Base-by-base conservation (phyloP, 345 rosid species). In the Bretschneidera sinensis region DNA sequence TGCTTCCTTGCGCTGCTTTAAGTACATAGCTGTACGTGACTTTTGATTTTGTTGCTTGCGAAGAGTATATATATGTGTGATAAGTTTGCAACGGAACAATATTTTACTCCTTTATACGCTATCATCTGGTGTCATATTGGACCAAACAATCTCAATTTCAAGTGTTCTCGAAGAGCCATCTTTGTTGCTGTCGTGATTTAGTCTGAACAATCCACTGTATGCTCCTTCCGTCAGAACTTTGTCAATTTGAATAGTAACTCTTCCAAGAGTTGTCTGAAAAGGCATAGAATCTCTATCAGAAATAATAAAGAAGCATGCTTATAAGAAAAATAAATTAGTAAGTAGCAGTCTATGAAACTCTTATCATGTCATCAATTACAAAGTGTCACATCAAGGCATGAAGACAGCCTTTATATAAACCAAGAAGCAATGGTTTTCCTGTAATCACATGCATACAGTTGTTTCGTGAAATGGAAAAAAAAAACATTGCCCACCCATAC, bases 171-270 rank as follows among this genome's bases (percentile, higher is more conserved):
- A 81, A 57, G 87, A 79, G 11, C 80, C 79, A 55, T 81, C 87
- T 76, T 83, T 85, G 78, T 69, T 78, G 64, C 66, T 81, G 24
- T 81, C 89, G 47, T 83, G 85, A 57, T 77, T 85, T n/a, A 88
- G 76, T 81, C 83, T 73, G 73, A 85, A 76, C 28, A 77, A 62
- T 60, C 96, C 92, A 52, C 85, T 83, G 79, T 85, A 85, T 33
- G 72, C 79, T 62, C 96, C 91, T 73, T 88, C 91, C 15, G 81
- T 76, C 25, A 92, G 90, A 35, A 92, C 96, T 76, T 83, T 82
- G 77, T 91, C 98, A 6, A 91, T 86, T 71, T 86, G 96, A 74
- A 91, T 83, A 4, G 85, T 88, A 64, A 88, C 88, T 72, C 83
- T 88, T 21, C 98, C 96, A 15, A 86, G 77, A 47, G 95, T 84